Evolutionary conservation across 1,284 basidiomycete species (phyloP), one percentile per base, ranked within the genome.

Genomic region (Boletellus deceptivus): DNA sequence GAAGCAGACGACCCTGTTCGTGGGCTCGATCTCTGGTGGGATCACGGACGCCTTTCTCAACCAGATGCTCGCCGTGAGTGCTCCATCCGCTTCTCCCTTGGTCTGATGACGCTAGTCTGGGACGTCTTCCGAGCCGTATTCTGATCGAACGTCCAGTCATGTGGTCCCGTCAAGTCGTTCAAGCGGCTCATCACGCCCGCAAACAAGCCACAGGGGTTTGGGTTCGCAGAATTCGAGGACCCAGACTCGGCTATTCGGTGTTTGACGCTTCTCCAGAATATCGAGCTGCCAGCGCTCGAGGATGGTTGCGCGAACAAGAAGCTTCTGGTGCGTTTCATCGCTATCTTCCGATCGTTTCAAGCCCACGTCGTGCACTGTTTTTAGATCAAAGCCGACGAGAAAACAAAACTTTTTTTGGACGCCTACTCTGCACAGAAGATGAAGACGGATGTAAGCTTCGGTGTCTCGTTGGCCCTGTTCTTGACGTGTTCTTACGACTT

Each of bases 11-110:
- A 87, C 84, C 0, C 76, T 96, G 13, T 98, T 97, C 62, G 86
- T 98, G 18, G 94, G 94, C n/a, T 91, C 91, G 56, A 98, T 98
- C 68, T 91, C 93, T 1, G 89, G 91, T 22, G 95, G 94, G 4
- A 91, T 97, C 55, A 86, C 84, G 0, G 93, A 98, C 65, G 59
- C 67, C 0, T 91, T 89, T 52, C 70, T 98, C 44, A 89, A 88
- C 58, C 78, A 82, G 52, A 75, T 98, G 36, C 78, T 98, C 35
- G 74, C 79, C 53, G 93, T 93, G 63, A 62, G 89, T 78, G 14
- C 1, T 42, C n/a, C 25, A 7, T 1, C 43, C 6, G 33, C 39
- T 36, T 17, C 24, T 20, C 6, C 43, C 27, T 39, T 11, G 3
- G 13, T 31, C 13, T 14, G 29, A 13, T 31, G 13, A 13, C 6